These are phyloP conservation scores for Vinca major DNA, from an alignment of 305 asterid species.

Conservation along the genomic window DNA sequence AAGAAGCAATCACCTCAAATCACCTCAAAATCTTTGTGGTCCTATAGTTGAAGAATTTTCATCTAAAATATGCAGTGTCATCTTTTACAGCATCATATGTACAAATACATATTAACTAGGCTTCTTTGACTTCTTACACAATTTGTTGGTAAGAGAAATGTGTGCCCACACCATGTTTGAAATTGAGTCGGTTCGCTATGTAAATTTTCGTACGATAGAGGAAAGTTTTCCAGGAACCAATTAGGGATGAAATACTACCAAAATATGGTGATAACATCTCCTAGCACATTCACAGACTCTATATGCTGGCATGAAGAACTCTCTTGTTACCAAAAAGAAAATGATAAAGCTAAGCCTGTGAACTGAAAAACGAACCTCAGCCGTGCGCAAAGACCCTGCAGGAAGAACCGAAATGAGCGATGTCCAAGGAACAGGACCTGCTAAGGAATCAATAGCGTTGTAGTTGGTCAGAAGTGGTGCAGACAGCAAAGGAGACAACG, in stretches of 20 bases:
- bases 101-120: background rate
- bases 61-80: background rate
- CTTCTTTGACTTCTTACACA: background rate
- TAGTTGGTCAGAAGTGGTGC: conserved; percentile 76
- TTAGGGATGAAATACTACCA: background rate
- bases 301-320: background rate
- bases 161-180: too few species aligned
- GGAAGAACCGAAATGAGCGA: conserved; percentile 66
- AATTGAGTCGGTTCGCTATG: too few species aligned
- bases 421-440: conserved; percentile 81
- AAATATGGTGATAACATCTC: background rate
- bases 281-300: background rate
- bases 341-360: conserved; percentile 11
- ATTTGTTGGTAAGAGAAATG: background rate
- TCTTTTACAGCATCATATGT: background rate
- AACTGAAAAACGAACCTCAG: conserved; percentile 51
- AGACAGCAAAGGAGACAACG: conserved; percentile 58
- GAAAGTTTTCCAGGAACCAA: background rate
- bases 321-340: background rate
- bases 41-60: background rate
- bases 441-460: conserved; percentile 55
- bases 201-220: background rate
- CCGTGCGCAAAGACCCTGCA: conserved; percentile 52
- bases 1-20: background rate
- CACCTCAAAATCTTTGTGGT: background rate